Evolutionary conservation across 139 green algal genomes (phyloP).

Genomic region (Tetradesmus obliquus): DNA sequence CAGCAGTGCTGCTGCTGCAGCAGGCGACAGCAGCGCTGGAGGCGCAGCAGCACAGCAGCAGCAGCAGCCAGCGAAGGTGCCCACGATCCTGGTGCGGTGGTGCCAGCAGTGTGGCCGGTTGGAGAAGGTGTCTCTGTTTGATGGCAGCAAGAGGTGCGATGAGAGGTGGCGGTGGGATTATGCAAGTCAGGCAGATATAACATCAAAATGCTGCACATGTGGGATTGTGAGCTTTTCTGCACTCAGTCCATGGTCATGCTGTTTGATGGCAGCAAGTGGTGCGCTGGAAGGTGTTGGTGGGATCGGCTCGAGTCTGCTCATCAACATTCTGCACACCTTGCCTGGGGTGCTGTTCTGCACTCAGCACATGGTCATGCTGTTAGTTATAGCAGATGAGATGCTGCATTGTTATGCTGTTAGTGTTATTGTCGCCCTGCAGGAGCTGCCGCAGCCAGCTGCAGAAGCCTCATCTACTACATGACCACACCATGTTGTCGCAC

Average conservation of each 20-base stretch:
- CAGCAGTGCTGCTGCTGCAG: not conserved
- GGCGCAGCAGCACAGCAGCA: not conserved
- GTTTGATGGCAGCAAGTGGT: no score
- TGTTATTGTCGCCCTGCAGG: not conserved
- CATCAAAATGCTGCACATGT: no score
- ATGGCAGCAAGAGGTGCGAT: conserved; percentile 28
- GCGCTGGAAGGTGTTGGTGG: no score
- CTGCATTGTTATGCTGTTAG: not conserved
- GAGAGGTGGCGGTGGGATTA: not conserved
- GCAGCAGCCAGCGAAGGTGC: not conserved
- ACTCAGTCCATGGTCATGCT: no score
- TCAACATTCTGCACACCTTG: no score
- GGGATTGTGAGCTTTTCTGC: no score
- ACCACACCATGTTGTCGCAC: not conserved
- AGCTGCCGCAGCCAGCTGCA: conserved; percentile 21
- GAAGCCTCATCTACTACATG: not conserved
- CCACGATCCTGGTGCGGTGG: conserved; percentile 9
- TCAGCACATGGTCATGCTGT: no score
- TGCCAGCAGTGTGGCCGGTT: conserved; percentile 36
- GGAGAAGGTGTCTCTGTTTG: conserved; percentile 20
- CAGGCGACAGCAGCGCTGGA: not conserved
- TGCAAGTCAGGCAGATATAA: not conserved
- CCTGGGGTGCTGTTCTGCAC: no score
- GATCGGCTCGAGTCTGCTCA: no score
- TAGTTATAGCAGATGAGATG: not conserved